A percentile compares a stretch with the other conserved stretches of the same genome.
phyloP scores from a whole-genome alignment of 805 yeast genomes.

The Grigorovia humatica region DNA sequence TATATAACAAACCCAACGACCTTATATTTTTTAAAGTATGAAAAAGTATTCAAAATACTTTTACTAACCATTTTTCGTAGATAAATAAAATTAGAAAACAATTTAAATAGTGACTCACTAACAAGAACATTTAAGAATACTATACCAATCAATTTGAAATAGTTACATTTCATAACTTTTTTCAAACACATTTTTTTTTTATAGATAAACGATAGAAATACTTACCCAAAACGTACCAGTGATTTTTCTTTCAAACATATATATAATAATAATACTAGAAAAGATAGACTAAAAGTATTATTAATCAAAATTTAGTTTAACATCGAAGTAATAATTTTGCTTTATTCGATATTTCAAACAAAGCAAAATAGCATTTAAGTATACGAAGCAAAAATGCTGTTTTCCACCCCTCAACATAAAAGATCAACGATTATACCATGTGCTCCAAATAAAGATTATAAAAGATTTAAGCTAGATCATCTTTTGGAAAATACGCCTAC shows the following conservation, averaged over 20 bases:
- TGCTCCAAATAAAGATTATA: slow-evolving; percentile 9
- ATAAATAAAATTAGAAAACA: too few species aligned
- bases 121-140: too few species aligned
- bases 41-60: too few species aligned
- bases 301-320: too few species aligned
- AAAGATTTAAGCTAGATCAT: background rate
- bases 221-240: background rate
- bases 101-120: background rate
- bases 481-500: background rate
- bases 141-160: background rate
- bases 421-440: slow-evolving; percentile 5
- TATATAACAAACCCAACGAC: background rate
- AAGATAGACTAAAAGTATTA: too few species aligned
- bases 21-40: background rate
- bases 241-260: too few species aligned
- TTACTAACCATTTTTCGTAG: background rate
- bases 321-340: too few species aligned
- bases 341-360: too few species aligned
- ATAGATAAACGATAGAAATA: background rate
- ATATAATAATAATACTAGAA: too few species aligned
- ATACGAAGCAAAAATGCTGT: background rate
- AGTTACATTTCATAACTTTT: background rate
- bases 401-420: slow-evolving; percentile 13
- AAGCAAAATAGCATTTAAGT: too few species aligned
- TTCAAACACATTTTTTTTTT: background rate